These are phyloP conservation scores for Pelagomonas calceolata DNA, from an alignment of 108 stramenopile genomes.

Conservation along the genomic window DNA sequence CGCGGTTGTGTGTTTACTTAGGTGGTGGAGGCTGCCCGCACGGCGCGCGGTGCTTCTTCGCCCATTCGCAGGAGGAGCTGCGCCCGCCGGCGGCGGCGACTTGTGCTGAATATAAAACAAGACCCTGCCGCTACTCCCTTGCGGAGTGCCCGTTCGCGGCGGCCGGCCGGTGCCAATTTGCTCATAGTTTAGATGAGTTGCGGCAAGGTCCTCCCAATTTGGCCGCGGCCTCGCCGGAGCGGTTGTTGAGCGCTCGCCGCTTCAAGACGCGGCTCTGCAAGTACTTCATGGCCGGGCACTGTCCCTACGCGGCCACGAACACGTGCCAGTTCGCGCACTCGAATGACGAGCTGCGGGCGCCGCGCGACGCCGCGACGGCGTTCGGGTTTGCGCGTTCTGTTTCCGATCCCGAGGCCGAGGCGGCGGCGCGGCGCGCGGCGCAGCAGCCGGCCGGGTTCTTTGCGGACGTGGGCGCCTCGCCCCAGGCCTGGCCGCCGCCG, in stretches of 20 bases:
- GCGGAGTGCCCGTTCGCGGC: background rate
- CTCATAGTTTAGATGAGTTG: background rate
- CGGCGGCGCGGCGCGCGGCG: too few species aligned
- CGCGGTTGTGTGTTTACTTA: background rate
- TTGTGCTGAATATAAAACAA: background rate
- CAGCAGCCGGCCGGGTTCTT: too few species aligned
- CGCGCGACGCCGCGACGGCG: background rate
- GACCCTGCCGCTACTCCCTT: background rate
- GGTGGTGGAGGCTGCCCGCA: background rate
- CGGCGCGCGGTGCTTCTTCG: background rate
- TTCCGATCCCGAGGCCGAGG: too few species aligned
- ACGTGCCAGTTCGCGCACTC: background rate
- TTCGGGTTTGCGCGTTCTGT: too few species aligned
- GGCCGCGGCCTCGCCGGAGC: too few species aligned
- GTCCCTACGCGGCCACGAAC: background rate
- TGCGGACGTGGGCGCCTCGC: too few species aligned
- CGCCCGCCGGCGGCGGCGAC: background rate
- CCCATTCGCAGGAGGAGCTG: background rate
- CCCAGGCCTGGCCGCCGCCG: too few species aligned
- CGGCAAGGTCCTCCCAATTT: background rate
- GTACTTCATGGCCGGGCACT: background rate
- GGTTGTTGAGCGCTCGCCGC: background rate
- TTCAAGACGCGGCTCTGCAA: constrained; percentile 1
- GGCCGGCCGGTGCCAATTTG: background rate
- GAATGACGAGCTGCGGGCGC: background rate